Percentiles rank a stretch among this genome's conserved stretches.
Conservation (phyloP, 306 rosid genomes). For the Carpinus fangiana region DNA sequence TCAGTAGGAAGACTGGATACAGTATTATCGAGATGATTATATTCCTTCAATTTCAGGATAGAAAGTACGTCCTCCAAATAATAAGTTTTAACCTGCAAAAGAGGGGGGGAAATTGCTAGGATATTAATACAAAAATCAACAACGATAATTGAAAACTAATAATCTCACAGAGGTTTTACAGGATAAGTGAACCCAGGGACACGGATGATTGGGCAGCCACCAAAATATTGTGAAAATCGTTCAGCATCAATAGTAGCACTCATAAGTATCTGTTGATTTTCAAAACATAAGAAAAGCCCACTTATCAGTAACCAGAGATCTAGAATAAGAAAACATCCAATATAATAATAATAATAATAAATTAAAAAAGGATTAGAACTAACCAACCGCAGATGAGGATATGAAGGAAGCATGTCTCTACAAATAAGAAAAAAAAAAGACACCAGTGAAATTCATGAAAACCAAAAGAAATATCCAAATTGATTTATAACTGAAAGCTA, state of each 20-base stretch:
- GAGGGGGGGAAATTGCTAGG: background rate
- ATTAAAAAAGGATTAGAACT: constrained; percentile 35
- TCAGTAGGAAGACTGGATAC: constrained; percentile 28
- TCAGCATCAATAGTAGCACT: constrained; percentile 88
- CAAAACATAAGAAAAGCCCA: constrained; percentile 5
- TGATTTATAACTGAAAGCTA: background rate
- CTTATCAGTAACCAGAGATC: constrained; percentile 2
- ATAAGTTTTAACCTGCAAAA: constrained; percentile 70
- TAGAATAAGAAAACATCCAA: background rate
- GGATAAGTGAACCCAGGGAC: constrained; percentile 97
- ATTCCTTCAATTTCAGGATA: constrained; percentile 46
- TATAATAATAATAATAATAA: background rate
- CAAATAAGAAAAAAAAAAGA: constrained; percentile 29
- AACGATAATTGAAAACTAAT: constrained; percentile 22
- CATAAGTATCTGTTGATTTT: constrained; percentile 71
- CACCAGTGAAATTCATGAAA: constrained; percentile 23
- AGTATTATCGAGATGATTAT: constrained; percentile 57
- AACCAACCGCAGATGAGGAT: constrained; percentile 79
- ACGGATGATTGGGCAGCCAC: constrained; percentile 79
- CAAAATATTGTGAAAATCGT: constrained; percentile 91
- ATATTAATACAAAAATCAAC: constrained; percentile 11
- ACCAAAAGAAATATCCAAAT: constrained; percentile 23
- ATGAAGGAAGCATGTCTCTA: constrained; percentile 87
- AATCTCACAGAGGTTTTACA: constrained; percentile 44
- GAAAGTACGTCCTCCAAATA: constrained; percentile 92